Percentiles rank a stretch among this genome's conserved stretches.
Evolutionary conservation across 108 stramenopile species (phyloP).

Genomic region (Ochromonas danica): DNA sequence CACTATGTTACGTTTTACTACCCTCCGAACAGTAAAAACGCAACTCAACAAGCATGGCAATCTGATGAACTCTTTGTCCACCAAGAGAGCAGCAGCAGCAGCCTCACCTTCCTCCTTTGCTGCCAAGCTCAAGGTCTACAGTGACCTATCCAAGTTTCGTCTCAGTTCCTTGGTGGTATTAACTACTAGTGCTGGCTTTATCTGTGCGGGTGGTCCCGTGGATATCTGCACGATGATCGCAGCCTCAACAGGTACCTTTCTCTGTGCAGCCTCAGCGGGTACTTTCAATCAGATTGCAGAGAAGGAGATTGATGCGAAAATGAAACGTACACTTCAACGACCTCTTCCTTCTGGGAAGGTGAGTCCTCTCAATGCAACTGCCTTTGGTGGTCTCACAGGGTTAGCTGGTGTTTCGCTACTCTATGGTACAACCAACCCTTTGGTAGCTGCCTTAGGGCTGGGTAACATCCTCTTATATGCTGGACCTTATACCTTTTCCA

Average conservation of each 20-base stretch:
- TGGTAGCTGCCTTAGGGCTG: conserved; percentile 79
- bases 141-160: conserved; percentile 70
- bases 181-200: conserved; percentile 83
- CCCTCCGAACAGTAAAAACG: too few relatives aligned
- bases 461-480: conserved; percentile 90
- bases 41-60: too few relatives aligned
- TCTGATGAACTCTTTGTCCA: too few relatives aligned
- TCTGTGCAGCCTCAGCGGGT: conserved; percentile 83
- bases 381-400: conserved; percentile 70
- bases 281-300: conserved; percentile 89
- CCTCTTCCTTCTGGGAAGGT: conserved; percentile 78
- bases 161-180: conserved; percentile 81
- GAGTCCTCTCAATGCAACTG: conserved; percentile 59
- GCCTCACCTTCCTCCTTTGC: too few relatives aligned
- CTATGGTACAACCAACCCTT: conserved; percentile 76
- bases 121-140: conserved; percentile 33
- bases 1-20: too few relatives aligned
- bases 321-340: conserved; percentile 87
- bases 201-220: conserved; percentile 81
- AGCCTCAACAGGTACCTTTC: conserved; percentile 79
- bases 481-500: conserved; percentile 92
- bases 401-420: conserved; percentile 70
- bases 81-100: too few relatives aligned
- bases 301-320: conserved; percentile 66
- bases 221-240: conserved; percentile 56